Percentiles rank a stretch among this genome's conserved stretches.
These are phyloP conservation scores for Drosera spatulata DNA, from an alignment of 179 eudicot species.

Conservation along the genomic window DNA sequence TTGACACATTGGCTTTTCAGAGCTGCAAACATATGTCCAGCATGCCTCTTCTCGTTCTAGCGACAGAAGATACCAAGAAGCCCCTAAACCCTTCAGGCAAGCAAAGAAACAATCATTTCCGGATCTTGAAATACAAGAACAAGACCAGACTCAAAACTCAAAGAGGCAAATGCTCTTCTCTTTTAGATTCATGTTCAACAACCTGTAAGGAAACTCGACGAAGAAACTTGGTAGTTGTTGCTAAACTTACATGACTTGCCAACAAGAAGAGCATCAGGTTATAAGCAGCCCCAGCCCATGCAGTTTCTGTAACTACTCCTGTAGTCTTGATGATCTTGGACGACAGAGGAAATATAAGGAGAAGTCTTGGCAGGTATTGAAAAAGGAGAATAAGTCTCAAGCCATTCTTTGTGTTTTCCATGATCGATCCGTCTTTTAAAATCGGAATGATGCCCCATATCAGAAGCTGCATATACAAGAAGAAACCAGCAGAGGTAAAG, in stretches of 20 bases:
- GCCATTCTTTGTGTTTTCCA: constrained; percentile 34
- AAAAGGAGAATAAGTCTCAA: constrained; percentile 24
- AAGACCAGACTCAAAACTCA: too few relatives aligned
- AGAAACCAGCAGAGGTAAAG: too few relatives aligned
- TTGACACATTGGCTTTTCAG: constrained; percentile 11
- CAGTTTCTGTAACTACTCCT: constrained; percentile 39
- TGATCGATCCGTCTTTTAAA: constrained; percentile 24
- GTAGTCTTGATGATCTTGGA: constrained; percentile 31
- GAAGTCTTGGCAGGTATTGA: constrained; percentile 26
- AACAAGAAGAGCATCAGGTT: constrained; percentile 34
- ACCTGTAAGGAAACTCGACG: background rate
- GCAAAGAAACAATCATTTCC: background rate
- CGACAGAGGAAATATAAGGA: constrained; percentile 28
- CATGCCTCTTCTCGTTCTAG: constrained; percentile 69
- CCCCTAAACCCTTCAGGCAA: constrained; percentile 55
- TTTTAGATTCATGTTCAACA: background rate
- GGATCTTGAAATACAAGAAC: too few relatives aligned
- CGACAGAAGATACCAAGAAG: constrained; percentile 72
- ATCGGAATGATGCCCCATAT: constrained; percentile 41
- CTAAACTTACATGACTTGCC: constrained; percentile 32
- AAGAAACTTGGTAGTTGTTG: background rate
- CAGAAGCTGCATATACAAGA: constrained; percentile 13
- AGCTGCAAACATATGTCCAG: constrained; percentile 47
- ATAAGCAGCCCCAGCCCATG: constrained; percentile 47
- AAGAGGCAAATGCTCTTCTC: too few relatives aligned